phyloP scores from a whole-genome alignment of 768 basidiomycete species.

The Lactarius deliciosus region DNA sequence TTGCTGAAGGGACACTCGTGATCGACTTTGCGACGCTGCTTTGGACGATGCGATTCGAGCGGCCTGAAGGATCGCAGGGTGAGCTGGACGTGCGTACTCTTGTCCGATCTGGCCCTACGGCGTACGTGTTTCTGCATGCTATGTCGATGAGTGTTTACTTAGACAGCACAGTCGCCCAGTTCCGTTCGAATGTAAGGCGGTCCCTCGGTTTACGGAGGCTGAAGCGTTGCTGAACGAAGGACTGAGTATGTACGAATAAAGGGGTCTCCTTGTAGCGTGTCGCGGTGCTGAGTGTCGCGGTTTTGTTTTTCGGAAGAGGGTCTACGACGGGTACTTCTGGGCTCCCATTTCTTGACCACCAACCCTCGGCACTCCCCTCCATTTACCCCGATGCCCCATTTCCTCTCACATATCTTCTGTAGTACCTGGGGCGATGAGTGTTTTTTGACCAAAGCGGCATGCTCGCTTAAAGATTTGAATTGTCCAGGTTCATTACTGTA shows the following conservation, averaged over 20 bases:
- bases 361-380: too few relatives aligned
- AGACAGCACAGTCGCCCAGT: conserved; percentile 12
- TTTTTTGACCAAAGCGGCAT: too few relatives aligned
- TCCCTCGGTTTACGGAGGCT: conserved; percentile 24
- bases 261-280: not conserved
- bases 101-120: conserved; percentile 1
- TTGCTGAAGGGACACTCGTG: conserved; percentile 36
- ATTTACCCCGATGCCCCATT: too few relatives aligned
- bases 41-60: conserved; percentile 30
- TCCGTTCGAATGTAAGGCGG: conserved; percentile 24
- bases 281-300: too few relatives aligned
- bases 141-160: not conserved
- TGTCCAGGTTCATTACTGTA: too few relatives aligned
- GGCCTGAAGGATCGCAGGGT: conserved; percentile 4
- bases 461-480: too few relatives aligned
- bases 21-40: conserved; percentile 37
- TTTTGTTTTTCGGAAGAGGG: too few relatives aligned
- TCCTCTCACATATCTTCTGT: too few relatives aligned
- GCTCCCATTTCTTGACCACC: conserved; percentile 17
- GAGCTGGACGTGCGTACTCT: conserved; percentile 4
- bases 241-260: conserved; percentile 2
- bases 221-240: not conserved
- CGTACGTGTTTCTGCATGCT: conserved; percentile 16
- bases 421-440: too few relatives aligned
- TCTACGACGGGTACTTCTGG: too few relatives aligned